Evolutionary conservation across 129 eudicot genomes (phyloP).

Genomic region (Flaveria ramosissima): DNA sequence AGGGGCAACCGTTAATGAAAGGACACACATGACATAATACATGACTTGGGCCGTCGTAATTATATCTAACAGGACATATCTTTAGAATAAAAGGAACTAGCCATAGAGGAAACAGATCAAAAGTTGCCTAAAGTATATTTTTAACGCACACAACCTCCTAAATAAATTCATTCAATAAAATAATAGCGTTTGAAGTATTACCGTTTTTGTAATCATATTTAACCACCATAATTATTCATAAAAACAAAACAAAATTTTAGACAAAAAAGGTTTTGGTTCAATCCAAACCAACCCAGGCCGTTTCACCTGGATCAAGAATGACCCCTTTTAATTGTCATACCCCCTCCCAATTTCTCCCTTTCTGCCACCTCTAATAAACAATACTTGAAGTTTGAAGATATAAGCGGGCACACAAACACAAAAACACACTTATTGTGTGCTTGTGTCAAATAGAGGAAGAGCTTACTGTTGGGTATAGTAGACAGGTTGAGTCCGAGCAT

Average conservation of each 20-base stretch:
- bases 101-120: neutral
- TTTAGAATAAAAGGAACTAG: neutral
- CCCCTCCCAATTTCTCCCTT: neutral
- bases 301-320: neutral
- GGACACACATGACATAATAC: neutral
- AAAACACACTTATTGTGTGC: conserved; percentile 4
- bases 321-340: neutral
- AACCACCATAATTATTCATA: neutral
- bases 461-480: conserved; percentile 48
- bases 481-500: conserved; percentile 34
- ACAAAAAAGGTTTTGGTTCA: neutral
- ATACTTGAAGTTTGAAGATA: neutral
- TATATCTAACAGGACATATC: neutral
- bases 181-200: neutral
- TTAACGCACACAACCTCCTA: neutral
- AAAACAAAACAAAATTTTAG: conserved; percentile 2
- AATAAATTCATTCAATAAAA: neutral
- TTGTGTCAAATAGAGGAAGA: neutral
- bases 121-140: neutral
- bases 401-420: neutral
- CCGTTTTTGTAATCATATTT: neutral
- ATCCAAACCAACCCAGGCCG: neutral
- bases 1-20: conserved; percentile 7
- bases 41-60: neutral
- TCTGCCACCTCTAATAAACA: neutral